Evolutionary conservation across 257 asterid genomes (phyloP).

Genomic region (Perilla frutescens): DNA sequence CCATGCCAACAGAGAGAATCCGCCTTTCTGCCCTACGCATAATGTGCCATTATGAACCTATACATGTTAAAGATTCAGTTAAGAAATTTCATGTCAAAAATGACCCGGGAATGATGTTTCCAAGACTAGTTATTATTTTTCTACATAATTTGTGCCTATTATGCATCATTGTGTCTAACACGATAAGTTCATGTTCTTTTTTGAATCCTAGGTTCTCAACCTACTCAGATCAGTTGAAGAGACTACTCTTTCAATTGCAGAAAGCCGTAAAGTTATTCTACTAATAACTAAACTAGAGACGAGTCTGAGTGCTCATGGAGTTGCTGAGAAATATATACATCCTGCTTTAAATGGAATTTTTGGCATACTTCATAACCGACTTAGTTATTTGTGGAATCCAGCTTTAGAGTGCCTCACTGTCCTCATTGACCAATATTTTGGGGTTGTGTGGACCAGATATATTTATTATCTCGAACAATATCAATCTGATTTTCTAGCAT

Average conservation of each 20-base stretch:
- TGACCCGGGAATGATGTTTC: slow-evolving; percentile 43
- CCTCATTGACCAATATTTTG: slow-evolving; percentile 59
- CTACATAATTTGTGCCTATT: slow-evolving; percentile 22
- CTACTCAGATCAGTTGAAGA: slow-evolving; percentile 76
- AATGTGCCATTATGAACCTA: slow-evolving; percentile 76
- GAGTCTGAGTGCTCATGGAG: slow-evolving; percentile 58
- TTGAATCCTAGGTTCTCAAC: slow-evolving; percentile 66
- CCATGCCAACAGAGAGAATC: slow-evolving; percentile 61
- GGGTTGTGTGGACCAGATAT: slow-evolving; percentile 69
- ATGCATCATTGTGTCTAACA: slow-evolving; percentile 23
- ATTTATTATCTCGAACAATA: slow-evolving; percentile 61
- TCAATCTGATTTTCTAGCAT: slow-evolving; percentile 57
- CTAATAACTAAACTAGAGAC: slow-evolving; percentile 72
- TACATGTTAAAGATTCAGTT: slow-evolving; percentile 40
- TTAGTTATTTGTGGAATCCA: slow-evolving; percentile 71
- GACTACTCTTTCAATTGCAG: slow-evolving; percentile 66
- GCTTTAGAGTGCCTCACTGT: slow-evolving; percentile 76
- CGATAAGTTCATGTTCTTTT: slow-evolving; percentile 5
- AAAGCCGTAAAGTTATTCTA: slow-evolving; percentile 68
- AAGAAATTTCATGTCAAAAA: slow-evolving; percentile 48
- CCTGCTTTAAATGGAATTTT: slow-evolving; percentile 67
- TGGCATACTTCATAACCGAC: slow-evolving; percentile 80
- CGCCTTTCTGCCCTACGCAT: slow-evolving; percentile 83
- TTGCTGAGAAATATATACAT: slow-evolving; percentile 64
- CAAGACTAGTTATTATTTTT: slow-evolving; percentile 33